Percentiles rank a stretch among this genome's conserved stretches.
These are phyloP conservation scores for Solanum chiquidenum DNA, from an alignment of 257 asterid genomes.

Conservation along the genomic window DNA sequence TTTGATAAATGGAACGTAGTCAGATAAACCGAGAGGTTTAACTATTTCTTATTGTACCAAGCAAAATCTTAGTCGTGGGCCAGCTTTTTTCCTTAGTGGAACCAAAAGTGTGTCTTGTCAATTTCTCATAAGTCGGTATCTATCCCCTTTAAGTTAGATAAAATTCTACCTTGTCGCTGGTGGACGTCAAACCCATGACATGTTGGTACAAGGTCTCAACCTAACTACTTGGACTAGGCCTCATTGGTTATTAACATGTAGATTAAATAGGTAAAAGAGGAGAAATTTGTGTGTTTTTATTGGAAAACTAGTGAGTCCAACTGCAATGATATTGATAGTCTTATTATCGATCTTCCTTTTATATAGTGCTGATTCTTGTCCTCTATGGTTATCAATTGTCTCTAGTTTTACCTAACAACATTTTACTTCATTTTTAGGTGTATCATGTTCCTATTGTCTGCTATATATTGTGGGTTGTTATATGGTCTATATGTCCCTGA, in stretches of 20 bases:
- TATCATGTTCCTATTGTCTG: constrained; percentile 28
- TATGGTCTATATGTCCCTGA: constrained; percentile 68
- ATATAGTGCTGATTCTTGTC: background rate
- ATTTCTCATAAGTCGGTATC: background rate
- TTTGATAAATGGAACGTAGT: too few species aligned
- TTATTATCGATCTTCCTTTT: background rate
- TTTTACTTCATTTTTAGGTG: constrained; percentile 33
- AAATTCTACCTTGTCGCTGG: background rate
- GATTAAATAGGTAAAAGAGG: background rate
- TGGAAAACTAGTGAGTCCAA: background rate
- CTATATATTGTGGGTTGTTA: constrained; percentile 38
- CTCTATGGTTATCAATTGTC: background rate
- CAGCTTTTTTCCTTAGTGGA: background rate
- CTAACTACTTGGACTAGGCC: background rate
- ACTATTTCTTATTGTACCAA: too few species aligned
- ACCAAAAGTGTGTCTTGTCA: too few species aligned
- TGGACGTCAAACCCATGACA: background rate
- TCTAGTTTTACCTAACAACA: background rate
- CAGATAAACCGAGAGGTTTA: too few species aligned
- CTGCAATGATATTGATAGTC: background rate
- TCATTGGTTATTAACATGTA: background rate
- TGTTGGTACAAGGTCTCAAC: background rate
- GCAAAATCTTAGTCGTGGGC: too few species aligned
- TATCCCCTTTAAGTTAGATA: background rate
- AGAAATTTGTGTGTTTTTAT: background rate